Conservation (phyloP, 306 rosid species). For the Vigna mungo region DNA sequence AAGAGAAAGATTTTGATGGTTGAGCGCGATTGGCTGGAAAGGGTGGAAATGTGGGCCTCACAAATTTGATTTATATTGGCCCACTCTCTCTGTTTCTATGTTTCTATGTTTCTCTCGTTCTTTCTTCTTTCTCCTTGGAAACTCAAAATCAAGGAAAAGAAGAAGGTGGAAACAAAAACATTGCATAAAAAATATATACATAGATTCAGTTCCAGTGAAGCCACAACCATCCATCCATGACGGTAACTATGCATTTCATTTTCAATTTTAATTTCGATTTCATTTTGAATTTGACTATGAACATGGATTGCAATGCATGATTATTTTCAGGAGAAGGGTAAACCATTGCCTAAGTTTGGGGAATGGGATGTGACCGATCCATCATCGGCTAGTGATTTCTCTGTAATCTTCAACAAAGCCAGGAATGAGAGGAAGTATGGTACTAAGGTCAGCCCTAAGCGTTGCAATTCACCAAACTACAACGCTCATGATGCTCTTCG, state of each 20-base stretch:
- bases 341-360: constrained; percentile 78
- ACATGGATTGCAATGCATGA: no score
- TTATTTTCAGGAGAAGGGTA: constrained; percentile 55
- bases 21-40: constrained; percentile 11
- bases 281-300: not conserved
- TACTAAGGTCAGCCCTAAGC: constrained; percentile 56
- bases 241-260: constrained; percentile 44
- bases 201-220: not conserved
- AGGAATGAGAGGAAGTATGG: constrained; percentile 71
- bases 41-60: constrained; percentile 30
- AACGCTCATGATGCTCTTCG: constrained; percentile 65
- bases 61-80: not conserved
- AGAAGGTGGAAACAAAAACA: not conserved
- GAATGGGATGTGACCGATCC: constrained; percentile 92
- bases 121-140: not conserved
- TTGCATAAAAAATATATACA: no score
- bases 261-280: not conserved
- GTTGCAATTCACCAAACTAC: constrained; percentile 40
- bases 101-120: not conserved
- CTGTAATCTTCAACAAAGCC: constrained; percentile 81
- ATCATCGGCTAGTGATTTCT: constrained; percentile 81
- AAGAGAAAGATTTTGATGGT: not conserved
- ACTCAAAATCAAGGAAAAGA: not conserved
- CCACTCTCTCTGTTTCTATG: not conserved
- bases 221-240: constrained; percentile 34